These are phyloP conservation scores for Penicillium hordei DNA, from an alignment of 2,329 filamentous ascomycete genomes.

Conservation along the genomic window DNA sequence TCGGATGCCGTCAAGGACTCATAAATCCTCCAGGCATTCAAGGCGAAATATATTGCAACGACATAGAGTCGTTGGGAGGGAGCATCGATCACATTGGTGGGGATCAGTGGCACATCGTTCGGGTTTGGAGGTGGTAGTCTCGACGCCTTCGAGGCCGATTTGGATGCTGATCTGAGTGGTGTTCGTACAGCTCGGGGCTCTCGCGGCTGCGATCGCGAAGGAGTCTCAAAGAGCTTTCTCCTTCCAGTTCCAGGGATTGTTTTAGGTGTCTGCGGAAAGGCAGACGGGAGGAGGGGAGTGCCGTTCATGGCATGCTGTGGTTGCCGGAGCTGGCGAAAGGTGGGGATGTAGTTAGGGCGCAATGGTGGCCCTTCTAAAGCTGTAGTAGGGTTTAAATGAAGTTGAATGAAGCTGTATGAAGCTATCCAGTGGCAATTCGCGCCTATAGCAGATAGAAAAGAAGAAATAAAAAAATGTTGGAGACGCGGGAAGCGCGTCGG, in stretches of 20 bases:
- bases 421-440: not conserved
- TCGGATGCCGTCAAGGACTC: constrained; percentile 80
- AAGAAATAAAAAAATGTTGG: constrained; percentile 22
- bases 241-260: constrained; percentile 39
- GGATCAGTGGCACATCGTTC: constrained; percentile 65
- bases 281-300: constrained; percentile 79
- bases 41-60: constrained; percentile 70
- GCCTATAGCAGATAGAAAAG: constrained; percentile 1
- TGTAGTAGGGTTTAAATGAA: not conserved
- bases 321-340: constrained; percentile 17
- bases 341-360: not conserved
- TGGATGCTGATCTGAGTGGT: constrained; percentile 24
- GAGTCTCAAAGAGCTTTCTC: constrained; percentile 34
- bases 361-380: not conserved
- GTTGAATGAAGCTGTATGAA: not conserved
- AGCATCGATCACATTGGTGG: constrained; percentile 77
- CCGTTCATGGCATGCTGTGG: constrained; percentile 71
- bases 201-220: constrained; percentile 25
- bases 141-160: constrained; percentile 22
- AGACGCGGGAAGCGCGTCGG: constrained; percentile 30
- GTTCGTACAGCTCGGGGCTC: constrained; percentile 22
- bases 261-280: constrained; percentile 73
- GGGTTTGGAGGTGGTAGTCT: constrained; percentile 21
- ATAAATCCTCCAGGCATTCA: constrained; percentile 82
- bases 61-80: constrained; percentile 89